Conservation (phyloP, 345 rosid species). For the Arabidopsis suecica region DNA sequence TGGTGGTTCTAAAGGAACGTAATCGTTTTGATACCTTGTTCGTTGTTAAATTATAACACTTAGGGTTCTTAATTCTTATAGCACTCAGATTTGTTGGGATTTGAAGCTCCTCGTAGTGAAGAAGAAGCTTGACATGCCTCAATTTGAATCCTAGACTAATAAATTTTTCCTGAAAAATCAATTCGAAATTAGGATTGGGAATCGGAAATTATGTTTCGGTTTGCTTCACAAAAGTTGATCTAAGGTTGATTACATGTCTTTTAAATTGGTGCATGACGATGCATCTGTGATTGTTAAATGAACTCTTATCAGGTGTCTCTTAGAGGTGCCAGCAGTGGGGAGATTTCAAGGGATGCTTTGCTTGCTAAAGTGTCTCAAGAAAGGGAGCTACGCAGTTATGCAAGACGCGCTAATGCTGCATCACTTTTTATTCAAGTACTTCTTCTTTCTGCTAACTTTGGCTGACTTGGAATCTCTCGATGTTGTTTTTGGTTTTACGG, state of each 20-base stretch:
- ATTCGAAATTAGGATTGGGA: neutral
- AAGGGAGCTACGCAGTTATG: constrained; percentile 79
- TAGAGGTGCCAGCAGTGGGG: constrained; percentile 89
- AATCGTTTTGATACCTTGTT: neutral
- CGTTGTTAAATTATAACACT: constrained; percentile 4
- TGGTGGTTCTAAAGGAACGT: neutral
- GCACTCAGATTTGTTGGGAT: constrained; percentile 15
- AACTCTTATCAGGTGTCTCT: constrained; percentile 71
- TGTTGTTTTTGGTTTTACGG: constrained; percentile 7
- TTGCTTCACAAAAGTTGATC: constrained; percentile 6
- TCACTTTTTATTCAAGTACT: constrained; percentile 72
- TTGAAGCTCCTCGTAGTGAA: neutral
- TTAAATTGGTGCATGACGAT: neutral
- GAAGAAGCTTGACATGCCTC: neutral
- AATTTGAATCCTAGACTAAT: neutral
- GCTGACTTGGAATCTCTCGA: constrained; percentile 12
- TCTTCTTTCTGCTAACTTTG: constrained; percentile 3
- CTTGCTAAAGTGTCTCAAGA: constrained; percentile 84
- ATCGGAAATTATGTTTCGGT: neutral
- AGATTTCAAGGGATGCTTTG: constrained; percentile 90
- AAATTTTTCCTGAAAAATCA: too few relatives aligned
- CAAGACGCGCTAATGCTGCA: constrained; percentile 76
- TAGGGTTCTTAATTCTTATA: constrained; percentile 27
- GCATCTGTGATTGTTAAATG: constrained; percentile 12
- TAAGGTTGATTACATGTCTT: neutral